Conservation (phyloP, 2,329 filamentous ascomycete species). For the Escovopsis weberi region DNA sequence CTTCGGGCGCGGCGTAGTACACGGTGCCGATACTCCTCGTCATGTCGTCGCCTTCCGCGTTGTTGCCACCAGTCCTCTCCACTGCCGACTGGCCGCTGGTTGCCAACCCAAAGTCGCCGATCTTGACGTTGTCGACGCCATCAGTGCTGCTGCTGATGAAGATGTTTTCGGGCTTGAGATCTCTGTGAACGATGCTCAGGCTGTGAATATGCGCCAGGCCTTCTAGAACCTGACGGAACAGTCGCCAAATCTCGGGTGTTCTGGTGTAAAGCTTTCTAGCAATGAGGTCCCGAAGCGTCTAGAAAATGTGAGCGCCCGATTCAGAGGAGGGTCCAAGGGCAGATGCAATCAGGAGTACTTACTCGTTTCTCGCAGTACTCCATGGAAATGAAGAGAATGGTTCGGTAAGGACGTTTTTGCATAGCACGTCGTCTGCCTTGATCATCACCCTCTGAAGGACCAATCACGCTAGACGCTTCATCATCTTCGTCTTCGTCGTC, state of each 20-base stretch:
- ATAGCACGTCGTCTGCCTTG: constrained; percentile 20
- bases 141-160: constrained; percentile 64
- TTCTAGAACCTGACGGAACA: constrained; percentile 84
- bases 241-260: constrained; percentile 67
- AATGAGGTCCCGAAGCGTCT: constrained; percentile 80
- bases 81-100: constrained; percentile 68
- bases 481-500: constrained; percentile 34
- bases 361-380: constrained; percentile 90
- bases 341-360: constrained; percentile 15
- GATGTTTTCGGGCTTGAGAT: constrained; percentile 93
- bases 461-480: constrained; percentile 22
- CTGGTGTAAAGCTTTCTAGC: constrained; percentile 59
- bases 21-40: constrained; percentile 63
- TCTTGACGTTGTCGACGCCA: constrained; percentile 75
- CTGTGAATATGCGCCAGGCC: constrained; percentile 82
- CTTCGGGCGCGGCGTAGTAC: constrained; percentile 85
- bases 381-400: constrained; percentile 94
- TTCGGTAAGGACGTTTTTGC: constrained; percentile 42
- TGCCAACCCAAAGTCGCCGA: constrained; percentile 91
- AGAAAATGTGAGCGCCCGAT: background rate
- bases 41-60: constrained; percentile 44
- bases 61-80: constrained; percentile 31
- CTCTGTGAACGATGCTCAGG: constrained; percentile 84
- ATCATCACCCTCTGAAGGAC: constrained; percentile 12
- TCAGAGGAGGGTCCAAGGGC: background rate